Conservation (phyloP, 805 yeast species). For the Kodamaea sagamina region DNA sequence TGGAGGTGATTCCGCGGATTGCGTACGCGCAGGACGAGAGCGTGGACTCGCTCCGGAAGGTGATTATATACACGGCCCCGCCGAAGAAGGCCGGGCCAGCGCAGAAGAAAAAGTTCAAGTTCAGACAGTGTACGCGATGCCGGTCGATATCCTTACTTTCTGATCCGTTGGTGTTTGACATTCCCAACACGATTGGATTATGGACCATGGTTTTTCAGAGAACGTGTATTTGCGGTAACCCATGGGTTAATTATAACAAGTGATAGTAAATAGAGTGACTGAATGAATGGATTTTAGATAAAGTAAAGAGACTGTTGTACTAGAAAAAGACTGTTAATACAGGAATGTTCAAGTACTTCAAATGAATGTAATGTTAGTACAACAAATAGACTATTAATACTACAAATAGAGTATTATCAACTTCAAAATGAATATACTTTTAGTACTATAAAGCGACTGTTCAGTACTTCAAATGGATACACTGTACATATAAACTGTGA, state of each 20-base stretch:
- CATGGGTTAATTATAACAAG: constrained; percentile 53
- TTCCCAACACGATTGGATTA: constrained; percentile 32
- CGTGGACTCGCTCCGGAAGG: constrained; percentile 42
- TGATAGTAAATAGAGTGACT: not conserved
- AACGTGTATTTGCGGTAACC: constrained; percentile 76
- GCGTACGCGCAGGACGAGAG: constrained; percentile 24
- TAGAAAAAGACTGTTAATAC: not conserved
- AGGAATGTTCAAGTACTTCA: not conserved
- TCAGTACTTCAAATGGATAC: no score
- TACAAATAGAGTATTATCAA: no score
- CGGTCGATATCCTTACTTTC: constrained; percentile 42
- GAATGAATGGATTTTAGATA: not conserved
- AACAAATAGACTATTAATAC: no score
- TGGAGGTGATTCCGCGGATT: constrained; percentile 24
- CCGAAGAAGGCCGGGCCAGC: not conserved
- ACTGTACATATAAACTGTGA: no score
- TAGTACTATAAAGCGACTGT: no score
- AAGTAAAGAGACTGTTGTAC: not conserved
- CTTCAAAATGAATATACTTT: no score
- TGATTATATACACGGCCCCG: constrained; percentile 23
- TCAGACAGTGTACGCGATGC: constrained; percentile 45
- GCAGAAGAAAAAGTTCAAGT: constrained; percentile 10
- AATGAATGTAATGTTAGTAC: no score
- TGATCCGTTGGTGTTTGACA: constrained; percentile 41
- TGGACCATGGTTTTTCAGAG: constrained; percentile 73